A percentile compares a stretch with the other conserved stretches of the same genome.
Evolutionary conservation across 2,329 filamentous ascomycete species (phyloP).

Genomic region (Cordyceps cicadae): DNA sequence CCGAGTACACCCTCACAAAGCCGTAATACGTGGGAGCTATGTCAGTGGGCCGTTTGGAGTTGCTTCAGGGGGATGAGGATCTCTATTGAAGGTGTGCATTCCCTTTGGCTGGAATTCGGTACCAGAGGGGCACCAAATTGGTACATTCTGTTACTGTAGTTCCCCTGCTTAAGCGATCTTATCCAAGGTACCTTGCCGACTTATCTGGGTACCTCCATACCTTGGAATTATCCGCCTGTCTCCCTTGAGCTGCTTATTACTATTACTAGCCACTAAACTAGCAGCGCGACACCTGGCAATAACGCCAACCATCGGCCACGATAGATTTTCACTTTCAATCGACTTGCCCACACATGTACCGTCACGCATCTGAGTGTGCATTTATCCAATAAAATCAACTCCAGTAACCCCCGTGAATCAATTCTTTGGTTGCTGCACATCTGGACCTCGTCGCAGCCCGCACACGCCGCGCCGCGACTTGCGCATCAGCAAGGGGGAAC

Average conservation of each 20-base stretch:
- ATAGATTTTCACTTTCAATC: constrained; percentile 4
- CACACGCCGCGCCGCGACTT: constrained; percentile 4
- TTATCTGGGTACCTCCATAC: neutral
- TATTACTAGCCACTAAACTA: constrained; percentile 4
- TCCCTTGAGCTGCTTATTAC: neutral
- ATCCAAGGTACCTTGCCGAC: neutral
- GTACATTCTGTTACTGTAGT: neutral
- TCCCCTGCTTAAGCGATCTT: neutral
- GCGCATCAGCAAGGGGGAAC: constrained; percentile 12
- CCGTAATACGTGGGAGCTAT: neutral
- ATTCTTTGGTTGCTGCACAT: neutral
- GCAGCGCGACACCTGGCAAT: constrained; percentile 7
- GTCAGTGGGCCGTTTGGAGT: constrained; percentile 3
- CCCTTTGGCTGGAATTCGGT: neutral
- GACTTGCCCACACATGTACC: neutral
- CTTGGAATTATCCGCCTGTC: neutral
- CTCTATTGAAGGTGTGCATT: neutral
- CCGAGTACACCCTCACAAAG: neutral
- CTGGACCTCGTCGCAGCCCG: neutral
- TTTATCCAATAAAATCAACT: neutral
- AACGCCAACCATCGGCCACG: constrained; percentile 8
- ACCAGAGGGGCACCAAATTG: neutral
- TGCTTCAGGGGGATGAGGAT: constrained; percentile 5
- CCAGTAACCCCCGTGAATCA: neutral
- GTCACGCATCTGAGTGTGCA: neutral